These are phyloP conservation scores for Senna siamea DNA, from an alignment of 306 rosid genomes.

Conservation along the genomic window DNA sequence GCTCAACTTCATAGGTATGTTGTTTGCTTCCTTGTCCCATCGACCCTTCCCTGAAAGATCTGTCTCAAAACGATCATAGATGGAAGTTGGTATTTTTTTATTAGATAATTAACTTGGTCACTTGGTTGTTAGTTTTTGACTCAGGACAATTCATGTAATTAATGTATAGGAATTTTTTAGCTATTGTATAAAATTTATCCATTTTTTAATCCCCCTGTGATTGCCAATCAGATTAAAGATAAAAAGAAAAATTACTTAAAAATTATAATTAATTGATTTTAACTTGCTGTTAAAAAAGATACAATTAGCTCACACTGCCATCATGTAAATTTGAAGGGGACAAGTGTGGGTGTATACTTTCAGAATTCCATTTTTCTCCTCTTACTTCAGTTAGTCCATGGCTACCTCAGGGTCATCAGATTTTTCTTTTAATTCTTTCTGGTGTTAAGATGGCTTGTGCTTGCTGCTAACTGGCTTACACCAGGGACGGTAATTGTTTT, in stretches of 20 bases:
- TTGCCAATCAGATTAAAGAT: constrained; percentile 20
- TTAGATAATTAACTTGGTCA: not conserved
- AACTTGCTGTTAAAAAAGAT: not conserved
- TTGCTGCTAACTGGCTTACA: constrained; percentile 21
- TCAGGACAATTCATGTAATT: not conserved
- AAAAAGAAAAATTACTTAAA: not conserved
- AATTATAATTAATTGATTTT: not conserved
- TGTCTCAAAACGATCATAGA: constrained; percentile 11
- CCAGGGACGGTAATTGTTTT: constrained; percentile 9
- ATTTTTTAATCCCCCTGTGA: not conserved
- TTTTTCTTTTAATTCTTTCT: constrained; percentile 2
- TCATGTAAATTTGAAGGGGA: not conserved
- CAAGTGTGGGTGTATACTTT: not conserved
- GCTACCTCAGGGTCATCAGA: not conserved
- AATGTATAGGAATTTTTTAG: not conserved
- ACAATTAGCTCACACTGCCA: not conserved
- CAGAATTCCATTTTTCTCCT: not conserved
- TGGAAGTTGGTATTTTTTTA: not conserved
- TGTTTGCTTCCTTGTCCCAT: constrained; percentile 12
- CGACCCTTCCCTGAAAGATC: not conserved
- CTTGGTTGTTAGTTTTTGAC: not conserved
- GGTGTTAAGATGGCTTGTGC: constrained; percentile 15
- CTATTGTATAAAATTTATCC: not conserved
- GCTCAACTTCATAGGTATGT: constrained; percentile 75
- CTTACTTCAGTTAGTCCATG: not conserved